Conservation (phyloP, 2,329 filamentous ascomycete genomes). For the Curvularia spicifera region DNA sequence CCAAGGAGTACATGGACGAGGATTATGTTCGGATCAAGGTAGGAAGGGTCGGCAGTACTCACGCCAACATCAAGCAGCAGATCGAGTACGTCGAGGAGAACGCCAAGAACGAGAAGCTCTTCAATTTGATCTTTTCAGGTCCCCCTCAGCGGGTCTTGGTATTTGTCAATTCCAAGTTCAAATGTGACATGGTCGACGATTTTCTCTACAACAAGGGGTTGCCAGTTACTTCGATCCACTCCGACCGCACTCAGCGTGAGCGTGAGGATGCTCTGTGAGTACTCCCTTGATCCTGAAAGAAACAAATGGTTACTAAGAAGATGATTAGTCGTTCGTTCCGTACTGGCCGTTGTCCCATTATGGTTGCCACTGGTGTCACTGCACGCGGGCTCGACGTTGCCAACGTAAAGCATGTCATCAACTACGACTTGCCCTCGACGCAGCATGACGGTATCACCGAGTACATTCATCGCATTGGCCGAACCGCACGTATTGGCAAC, state of each 20-base stretch:
- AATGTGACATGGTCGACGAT: constrained; percentile 85
- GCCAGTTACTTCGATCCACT: constrained; percentile 87
- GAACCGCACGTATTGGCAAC: constrained; percentile 92
- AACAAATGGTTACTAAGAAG: constrained; percentile 8
- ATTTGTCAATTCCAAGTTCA: constrained; percentile 83
- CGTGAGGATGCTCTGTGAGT: constrained; percentile 85
- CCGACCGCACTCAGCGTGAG: constrained; percentile 85
- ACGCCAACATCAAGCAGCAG: constrained; percentile 80
- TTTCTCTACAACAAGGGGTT: constrained; percentile 80
- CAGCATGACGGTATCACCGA: constrained; percentile 88
- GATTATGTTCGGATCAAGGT: constrained; percentile 83
- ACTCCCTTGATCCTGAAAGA: background rate
- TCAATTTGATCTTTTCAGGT: constrained; percentile 73
- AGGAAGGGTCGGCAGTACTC: constrained; percentile 83
- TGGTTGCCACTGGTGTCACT: constrained; percentile 85
- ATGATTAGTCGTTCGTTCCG: constrained; percentile 73
- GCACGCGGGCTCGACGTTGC: constrained; percentile 88
- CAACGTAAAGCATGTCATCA: constrained; percentile 90
- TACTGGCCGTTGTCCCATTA: constrained; percentile 73
- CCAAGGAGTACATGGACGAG: constrained; percentile 74
- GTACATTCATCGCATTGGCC: constrained; percentile 93
- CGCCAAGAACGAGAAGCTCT: constrained; percentile 72
- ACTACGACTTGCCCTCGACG: constrained; percentile 81
- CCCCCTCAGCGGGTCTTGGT: constrained; percentile 81
- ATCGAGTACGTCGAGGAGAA: constrained; percentile 70